phyloP scores from a whole-genome alignment of 345 rosid species.

The Geranium rotundifolium region DNA sequence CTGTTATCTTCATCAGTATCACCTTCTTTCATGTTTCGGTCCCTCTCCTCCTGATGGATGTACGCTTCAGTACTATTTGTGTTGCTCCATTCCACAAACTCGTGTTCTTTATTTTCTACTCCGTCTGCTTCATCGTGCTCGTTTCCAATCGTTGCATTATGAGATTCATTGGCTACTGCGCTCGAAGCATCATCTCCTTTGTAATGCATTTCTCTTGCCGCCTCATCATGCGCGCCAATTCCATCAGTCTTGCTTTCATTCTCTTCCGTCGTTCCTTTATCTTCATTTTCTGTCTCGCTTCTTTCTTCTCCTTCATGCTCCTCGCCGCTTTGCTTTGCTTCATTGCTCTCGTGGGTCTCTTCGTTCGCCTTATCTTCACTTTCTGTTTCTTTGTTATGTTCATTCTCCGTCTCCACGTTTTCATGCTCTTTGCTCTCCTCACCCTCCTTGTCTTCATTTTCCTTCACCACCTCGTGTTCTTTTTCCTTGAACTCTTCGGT shows the following conservation, averaged over 20 bases:
- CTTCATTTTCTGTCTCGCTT: constrained; percentile 6
- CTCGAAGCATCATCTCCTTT: constrained; percentile 80
- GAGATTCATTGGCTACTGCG: constrained; percentile 46
- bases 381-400: constrained; percentile 8
- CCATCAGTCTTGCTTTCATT: constrained; percentile 18
- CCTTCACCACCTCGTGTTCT: background rate
- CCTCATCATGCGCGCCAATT: constrained; percentile 30
- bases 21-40: constrained; percentile 16
- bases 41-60: constrained; percentile 25
- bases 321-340: background rate
- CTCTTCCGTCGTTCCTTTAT: background rate
- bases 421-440: constrained; percentile 10
- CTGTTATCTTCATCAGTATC: no score
- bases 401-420: constrained; percentile 3
- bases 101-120: background rate
- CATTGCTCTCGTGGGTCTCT: constrained; percentile 3
- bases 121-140: constrained; percentile 13
- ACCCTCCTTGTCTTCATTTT: constrained; percentile 11
- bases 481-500: constrained; percentile 5
- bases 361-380: constrained; percentile 4
- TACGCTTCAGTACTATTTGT: constrained; percentile 15
- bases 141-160: constrained; percentile 18
- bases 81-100: constrained; percentile 13
- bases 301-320: constrained; percentile 1
- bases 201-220: constrained; percentile 66